Percentiles rank a stretch among this genome's conserved stretches.
Conservation (phyloP, 129 eudicot genomes). For the Chrysanthemum seticuspe region DNA sequence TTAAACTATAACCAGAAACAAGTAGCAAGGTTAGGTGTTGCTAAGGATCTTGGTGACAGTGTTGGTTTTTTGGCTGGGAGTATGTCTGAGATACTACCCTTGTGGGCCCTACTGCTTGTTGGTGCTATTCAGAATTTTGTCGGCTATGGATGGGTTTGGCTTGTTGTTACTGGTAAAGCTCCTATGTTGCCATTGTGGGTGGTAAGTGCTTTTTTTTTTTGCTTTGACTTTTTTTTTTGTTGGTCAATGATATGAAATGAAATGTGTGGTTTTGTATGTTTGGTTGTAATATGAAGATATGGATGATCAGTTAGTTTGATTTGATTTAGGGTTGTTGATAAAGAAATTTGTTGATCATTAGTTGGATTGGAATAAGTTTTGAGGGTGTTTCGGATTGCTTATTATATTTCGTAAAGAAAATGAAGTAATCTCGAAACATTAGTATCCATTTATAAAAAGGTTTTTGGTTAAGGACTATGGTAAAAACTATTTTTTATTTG, state of each 20-base stretch:
- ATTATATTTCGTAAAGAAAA: too few species aligned
- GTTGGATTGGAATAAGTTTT: too few species aligned
- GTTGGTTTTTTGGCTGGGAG: constrained; percentile 97
- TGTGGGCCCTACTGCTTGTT: constrained; percentile 85
- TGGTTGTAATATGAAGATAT: not conserved
- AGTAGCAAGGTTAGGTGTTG: constrained; percentile 90
- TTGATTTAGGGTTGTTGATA: too few species aligned
- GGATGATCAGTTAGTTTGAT: too few species aligned
- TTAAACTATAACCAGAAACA: constrained; percentile 86
- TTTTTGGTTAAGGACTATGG: too few species aligned
- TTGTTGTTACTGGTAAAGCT: constrained; percentile 66
- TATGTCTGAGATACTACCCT: constrained; percentile 78
- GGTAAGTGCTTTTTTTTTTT: constrained; percentile 48
- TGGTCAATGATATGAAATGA: not conserved
- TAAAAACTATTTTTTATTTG: too few species aligned
- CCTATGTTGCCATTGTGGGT: constrained; percentile 91
- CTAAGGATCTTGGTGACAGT: constrained; percentile 95
- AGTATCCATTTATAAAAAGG: too few species aligned
- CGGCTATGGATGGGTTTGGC: constrained; percentile 98
- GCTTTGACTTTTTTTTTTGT: not conserved
- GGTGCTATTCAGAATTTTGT: constrained; percentile 87
- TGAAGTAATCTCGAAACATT: too few species aligned
- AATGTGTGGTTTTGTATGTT: not conserved
- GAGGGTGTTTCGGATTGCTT: too few species aligned
- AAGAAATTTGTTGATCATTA: too few species aligned